Conservation (phyloP, 495 filamentous ascomycete species). For the Penicillium lividum region DNA sequence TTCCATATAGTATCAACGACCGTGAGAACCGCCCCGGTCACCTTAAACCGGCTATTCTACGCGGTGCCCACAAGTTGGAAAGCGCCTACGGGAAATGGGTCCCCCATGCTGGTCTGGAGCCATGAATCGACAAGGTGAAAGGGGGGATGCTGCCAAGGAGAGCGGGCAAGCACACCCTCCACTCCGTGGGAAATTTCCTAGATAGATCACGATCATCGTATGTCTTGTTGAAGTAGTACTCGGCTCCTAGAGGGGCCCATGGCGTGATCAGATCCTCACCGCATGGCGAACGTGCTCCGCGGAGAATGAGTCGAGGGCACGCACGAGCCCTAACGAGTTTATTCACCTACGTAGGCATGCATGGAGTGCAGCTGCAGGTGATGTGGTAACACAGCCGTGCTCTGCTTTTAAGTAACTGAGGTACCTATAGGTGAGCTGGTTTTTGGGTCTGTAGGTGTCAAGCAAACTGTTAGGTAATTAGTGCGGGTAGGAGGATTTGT, state of each 20-base stretch:
- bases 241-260: not conserved
- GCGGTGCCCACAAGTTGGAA: constrained; percentile 4
- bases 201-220: not conserved
- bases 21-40: not conserved
- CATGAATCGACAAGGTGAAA: not conserved
- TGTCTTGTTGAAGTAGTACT: not conserved
- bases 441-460: constrained; percentile 2
- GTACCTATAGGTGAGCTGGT: not conserved
- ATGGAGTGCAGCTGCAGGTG: constrained; percentile 7
- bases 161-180: not conserved
- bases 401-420: too few species aligned
- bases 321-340: constrained; percentile 8
- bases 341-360: constrained; percentile 7
- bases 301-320: not conserved
- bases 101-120: not conserved
- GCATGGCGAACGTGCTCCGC: not conserved
- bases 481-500: constrained; percentile 21
- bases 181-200: not conserved
- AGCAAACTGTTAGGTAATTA: constrained; percentile 43
- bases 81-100: not conserved
- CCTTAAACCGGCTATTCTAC: constrained; percentile 18
- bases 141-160: not conserved
- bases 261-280: constrained; percentile 5
- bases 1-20: not conserved
- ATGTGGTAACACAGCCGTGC: constrained; percentile 3